Percentiles rank a stretch among this genome's conserved stretches.
These are phyloP conservation scores for Daucus carota DNA, from an alignment of 129 eudicot genomes.

Conservation along the genomic window DH1_v3.0 NC_030384.2:31868001-31868500, in stretches of 20 bases:
- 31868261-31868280: slow-evolving; percentile 56
- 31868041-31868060: too few relatives aligned
- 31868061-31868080: too few relatives aligned
- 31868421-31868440: slow-evolving; percentile 1
- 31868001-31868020: too few relatives aligned
- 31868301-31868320: slow-evolving; percentile 53
- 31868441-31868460: background rate
- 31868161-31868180: slow-evolving; percentile 56
- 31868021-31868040: too few relatives aligned
- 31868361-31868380: slow-evolving; percentile 49
- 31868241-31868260: slow-evolving; percentile 54
- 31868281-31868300: slow-evolving; percentile 39
- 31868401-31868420: slow-evolving; percentile 33
- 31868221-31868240: slow-evolving; percentile 49
- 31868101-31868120: too few relatives aligned
- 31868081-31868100: too few relatives aligned
- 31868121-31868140: background rate
- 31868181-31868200: slow-evolving; percentile 46
- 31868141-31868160: background rate
- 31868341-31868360: slow-evolving; percentile 53
- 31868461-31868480: background rate
- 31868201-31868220: slow-evolving; percentile 44
- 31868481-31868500: background rate
- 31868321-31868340: slow-evolving; percentile 55
- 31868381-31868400: slow-evolving; percentile 57